These are phyloP conservation scores for Cunninghamia lanceolata DNA, from an alignment of 75 land plant genomes.

Conservation along the genomic window DNA sequence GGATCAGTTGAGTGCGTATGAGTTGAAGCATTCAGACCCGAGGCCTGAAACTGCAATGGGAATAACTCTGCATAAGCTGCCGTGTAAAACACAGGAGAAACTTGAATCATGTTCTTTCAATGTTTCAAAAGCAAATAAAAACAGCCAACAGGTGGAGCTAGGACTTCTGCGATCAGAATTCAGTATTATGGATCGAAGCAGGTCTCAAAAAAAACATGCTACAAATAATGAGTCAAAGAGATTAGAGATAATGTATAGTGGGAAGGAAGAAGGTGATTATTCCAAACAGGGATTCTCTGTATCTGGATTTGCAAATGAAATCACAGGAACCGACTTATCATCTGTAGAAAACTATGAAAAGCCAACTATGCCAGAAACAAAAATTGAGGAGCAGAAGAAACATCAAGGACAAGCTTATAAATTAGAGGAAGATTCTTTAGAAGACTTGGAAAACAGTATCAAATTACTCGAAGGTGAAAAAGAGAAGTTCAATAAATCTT, in stretches of 20 bases:
- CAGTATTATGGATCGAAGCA: background rate
- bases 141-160: background rate
- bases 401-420: background rate
- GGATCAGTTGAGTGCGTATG: background rate
- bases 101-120: background rate
- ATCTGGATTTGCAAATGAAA: background rate
- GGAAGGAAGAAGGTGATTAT: background rate
- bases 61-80: background rate
- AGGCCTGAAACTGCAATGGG: background rate
- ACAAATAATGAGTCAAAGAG: background rate
- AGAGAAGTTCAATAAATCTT: background rate
- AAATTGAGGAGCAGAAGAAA: background rate
- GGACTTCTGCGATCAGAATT: background rate
- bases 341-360: background rate
- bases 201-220: background rate
- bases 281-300: background rate
- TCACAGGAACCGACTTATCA: background rate
- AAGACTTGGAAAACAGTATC: slow-evolving; percentile 2
- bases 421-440: background rate
- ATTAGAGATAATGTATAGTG: background rate
- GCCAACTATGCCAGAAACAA: background rate
- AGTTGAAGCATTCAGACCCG: background rate
- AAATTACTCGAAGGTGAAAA: background rate
- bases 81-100: background rate
- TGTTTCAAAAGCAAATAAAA: background rate